Percentiles rank a stretch among this genome's conserved stretches.
Conservation (phyloP, 2,329 filamentous ascomycete genomes). For the Chaetomium sp. region DNA sequence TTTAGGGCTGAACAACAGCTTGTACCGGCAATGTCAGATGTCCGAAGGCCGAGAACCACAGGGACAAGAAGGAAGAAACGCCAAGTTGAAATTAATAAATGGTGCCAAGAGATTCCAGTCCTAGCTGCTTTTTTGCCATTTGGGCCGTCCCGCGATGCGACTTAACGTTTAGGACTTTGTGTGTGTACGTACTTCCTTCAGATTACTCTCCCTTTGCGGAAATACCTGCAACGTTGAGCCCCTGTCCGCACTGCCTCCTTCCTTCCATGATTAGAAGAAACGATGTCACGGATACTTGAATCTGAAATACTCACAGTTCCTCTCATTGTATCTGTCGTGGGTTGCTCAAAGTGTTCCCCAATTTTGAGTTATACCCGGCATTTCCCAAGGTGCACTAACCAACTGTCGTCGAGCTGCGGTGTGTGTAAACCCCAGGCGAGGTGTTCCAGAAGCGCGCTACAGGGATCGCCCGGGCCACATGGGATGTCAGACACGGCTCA, state of each 20-base stretch:
- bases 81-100: background rate
- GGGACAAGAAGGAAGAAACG: background rate
- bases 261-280: background rate
- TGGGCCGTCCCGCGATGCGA: background rate
- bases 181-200: too few relatives aligned
- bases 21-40: background rate
- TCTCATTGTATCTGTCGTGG: background rate
- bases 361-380: too few relatives aligned
- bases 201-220: background rate
- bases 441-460: background rate
- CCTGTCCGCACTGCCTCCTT: too few relatives aligned
- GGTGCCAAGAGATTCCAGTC: conserved; percentile 1
- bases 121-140: background rate
- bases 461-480: background rate
- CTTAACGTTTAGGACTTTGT: background rate
- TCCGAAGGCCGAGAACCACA: conserved; percentile 14
- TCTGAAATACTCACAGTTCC: too few relatives aligned
- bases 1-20: background rate
- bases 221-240: background rate
- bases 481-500: background rate
- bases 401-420: background rate
- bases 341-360: background rate
- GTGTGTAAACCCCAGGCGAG: background rate
- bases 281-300: background rate
- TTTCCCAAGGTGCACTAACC: background rate